Evolutionary conservation across 116 monocot species (phyloP), one percentile per base, ranked within the genome.

Genomic region (Iris pallida): DNA sequence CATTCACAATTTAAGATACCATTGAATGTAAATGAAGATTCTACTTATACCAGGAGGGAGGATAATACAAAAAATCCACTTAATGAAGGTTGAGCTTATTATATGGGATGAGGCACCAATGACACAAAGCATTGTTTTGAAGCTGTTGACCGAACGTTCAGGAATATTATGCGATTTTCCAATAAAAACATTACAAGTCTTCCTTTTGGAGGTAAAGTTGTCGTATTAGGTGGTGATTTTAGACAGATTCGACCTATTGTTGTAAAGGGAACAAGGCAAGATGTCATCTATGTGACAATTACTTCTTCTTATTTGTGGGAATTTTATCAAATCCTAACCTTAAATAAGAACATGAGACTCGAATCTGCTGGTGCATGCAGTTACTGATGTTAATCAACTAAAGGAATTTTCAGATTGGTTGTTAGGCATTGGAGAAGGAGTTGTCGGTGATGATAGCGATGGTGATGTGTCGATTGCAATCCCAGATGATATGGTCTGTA

Each of bases 71-170:
- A 12, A 7, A n/a, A 7, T 17, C 6, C 8, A 0, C n/a, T 57
- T 57, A 14, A 17, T 11, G 0, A 17, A 57, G 56, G n/a, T n/a
- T 0, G n/a, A 57, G 56, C 16, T 57, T 0, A 17, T 57, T 57
- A 0, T 51, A 51, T 68, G 15, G 41, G 16, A 16, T 13, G 44
- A n/a, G n/a, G n/a, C n/a, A n/a, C n/a, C n/a, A n/a, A n/a, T n/a
- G n/a, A n/a, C n/a, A n/a, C n/a, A 13, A 65, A 40, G 17, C 10
- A 46, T 65, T 65, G 43, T 65, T 65, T 65, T 65, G 68, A 68
- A 47, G 68, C 68, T 14, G 17, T 68, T 15, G 68, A 68, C 12
- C 12, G 5, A 2, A 51, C 51, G 7, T 49, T 49, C 10, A 49
- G 48, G 42, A 10, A 61, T 42, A 42, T 61, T 19, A 8, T 61